Evolutionary conservation across 2,329 filamentous ascomycete species (phyloP), one percentile per base, ranked within the genome.

Genomic region (Nannizzia gypsea): DNA sequence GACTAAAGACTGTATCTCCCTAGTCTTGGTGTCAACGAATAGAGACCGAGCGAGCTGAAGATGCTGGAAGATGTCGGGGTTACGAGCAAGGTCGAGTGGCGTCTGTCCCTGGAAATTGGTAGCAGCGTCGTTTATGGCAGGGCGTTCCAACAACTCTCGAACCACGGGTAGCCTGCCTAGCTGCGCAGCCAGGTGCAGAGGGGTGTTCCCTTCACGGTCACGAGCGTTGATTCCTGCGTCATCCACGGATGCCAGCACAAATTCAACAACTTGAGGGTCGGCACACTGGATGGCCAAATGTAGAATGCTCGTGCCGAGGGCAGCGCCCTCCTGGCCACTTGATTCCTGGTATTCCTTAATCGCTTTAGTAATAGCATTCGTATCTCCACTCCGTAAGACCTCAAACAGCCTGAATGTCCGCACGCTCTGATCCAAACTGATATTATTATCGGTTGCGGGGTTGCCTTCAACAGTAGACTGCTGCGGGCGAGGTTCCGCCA

Each of bases 281-380:
- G 93, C 92, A 74, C 92, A 97, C 74, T 99, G 93, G 50, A 97
- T 90, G 26, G 93, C 91, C 44, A 99, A 80, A 72, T 99, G 92
- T 40, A 99, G 80, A 46, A 97, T 87, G 1, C 89, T 93, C 0
- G 91, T 96, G 59, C 95, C 91, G 71, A 60, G 78, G 68, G 64
- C 71, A 73, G 65, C 72, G 67, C 62, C 73, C 68, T 63, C 72
- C 67, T 63, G 76, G 71, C 61, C 77, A 73, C 65, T 81, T 65
- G 64, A 82, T 80, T 66, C 79, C 79, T 68, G 74, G 60, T 66
- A 78, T 80, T 87, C 66, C 74, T 75, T 73, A 65, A 96, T 88
- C 1, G 88, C 88, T 71, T 87, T 92, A 31, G 89, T 89, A 67
- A 99, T 96, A 40, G 88, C 89, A 13, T 86, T 86, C 0, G 90